Evolutionary conservation across 352 stramenopile genomes (phyloP), one percentile per base, ranked within the genome.

Genomic region (Phytopythium montanum): DNA sequence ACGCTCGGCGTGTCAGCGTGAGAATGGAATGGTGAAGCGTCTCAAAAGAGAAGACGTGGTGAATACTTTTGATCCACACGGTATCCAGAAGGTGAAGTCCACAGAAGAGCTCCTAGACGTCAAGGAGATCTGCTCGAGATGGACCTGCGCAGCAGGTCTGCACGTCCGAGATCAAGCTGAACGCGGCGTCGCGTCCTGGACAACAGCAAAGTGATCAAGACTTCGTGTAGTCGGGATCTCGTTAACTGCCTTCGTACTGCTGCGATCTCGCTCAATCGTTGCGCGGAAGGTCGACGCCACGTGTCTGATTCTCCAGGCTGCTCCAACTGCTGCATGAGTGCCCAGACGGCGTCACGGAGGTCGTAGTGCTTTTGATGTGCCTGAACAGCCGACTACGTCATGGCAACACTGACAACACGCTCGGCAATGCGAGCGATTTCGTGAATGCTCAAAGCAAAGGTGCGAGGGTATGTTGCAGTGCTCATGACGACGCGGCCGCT

Each of bases 321-420:
- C 51, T 92, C 51, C 70, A 67, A 0, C 52, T 92, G 13, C 56
- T 87, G 18, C 75, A 83, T 53, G 76, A 79, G 54, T 90, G 90
- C 59, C 83, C 83, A 1, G 78, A 87, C 61, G 83, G 83, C 19
- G 53, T 92, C 6, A 90, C 83, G 0, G 73, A 88, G 42, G 77
- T 76, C 2, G 63, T 90, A 13, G 62, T 88, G 21, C 39, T 89
- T 21, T 90, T 79, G 50, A 63, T 68, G 52, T 62, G 73, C 34
- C 54, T 90, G 0, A 51, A 84, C 31, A 66, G 75, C 33, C 73
- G 66, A 12, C 64, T 75, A 41, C 38, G 56, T 36, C 51, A 46
- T 13, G 42, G 42, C 9, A 21, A 49, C 31, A 48, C 44, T 0
- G 61, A 64, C 56, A 63, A 55, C 25, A 25, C 25, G 1, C 57